These are phyloP conservation scores for Ilyonectria mors-panacis DNA, from an alignment of 2,329 filamentous ascomycete genomes.

Conservation along the genomic window DNA sequence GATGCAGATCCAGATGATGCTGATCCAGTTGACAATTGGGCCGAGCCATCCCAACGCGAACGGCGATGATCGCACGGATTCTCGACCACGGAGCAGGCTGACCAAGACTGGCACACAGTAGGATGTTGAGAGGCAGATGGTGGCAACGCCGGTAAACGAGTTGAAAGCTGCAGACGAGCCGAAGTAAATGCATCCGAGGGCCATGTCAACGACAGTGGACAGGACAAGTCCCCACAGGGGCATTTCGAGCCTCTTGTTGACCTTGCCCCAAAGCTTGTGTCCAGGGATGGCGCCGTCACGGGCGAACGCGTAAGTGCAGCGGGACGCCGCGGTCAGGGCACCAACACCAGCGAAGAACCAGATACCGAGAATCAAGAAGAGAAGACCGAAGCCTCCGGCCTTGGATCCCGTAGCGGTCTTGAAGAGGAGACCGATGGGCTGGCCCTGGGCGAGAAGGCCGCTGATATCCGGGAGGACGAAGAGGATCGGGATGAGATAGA, in stretches of 20 bases:
- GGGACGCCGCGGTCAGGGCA: conserved; percentile 79
- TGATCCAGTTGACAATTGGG: conserved; percentile 75
- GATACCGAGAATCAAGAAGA: conserved; percentile 83
- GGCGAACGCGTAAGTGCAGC: conserved; percentile 83
- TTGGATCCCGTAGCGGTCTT: conserved; percentile 80
- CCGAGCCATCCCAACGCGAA: conserved; percentile 80
- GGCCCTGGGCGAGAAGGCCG: conserved; percentile 75
- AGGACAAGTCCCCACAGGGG: conserved; percentile 79
- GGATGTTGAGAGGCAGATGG: conserved; percentile 81
- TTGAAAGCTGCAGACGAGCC: conserved; percentile 83
- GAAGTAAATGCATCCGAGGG: conserved; percentile 84
- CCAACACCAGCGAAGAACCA: conserved; percentile 82
- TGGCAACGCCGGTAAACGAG: conserved; percentile 84
- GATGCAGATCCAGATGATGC: conserved; percentile 78
- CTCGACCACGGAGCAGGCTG: conserved; percentile 75
- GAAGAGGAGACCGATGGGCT: conserved; percentile 83
- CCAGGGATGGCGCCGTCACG: conserved; percentile 82
- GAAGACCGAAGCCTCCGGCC: conserved; percentile 79
- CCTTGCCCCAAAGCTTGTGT: conserved; percentile 74
- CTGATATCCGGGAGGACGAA: conserved; percentile 80
- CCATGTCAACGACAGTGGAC: conserved; percentile 76
- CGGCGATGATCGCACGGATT: conserved; percentile 72
- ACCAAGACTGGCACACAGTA: conserved; percentile 84
- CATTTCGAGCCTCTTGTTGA: conserved; percentile 76
- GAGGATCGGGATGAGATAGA: conserved; percentile 79